phyloP scores from a whole-genome alignment of 345 rosid species.

The Gossypium sturtianum region DNA sequence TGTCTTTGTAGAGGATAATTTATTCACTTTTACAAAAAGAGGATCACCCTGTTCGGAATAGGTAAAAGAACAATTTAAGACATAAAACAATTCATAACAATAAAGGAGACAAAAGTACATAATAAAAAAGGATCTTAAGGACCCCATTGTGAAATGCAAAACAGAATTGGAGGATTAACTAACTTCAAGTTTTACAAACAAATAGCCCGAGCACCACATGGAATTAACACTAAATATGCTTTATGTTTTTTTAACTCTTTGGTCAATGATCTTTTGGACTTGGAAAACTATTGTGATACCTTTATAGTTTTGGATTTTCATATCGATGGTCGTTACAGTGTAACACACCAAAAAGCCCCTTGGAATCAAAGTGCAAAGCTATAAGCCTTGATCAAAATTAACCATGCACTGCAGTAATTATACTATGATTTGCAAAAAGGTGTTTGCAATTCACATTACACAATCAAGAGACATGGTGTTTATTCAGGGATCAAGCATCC shows the following conservation, averaged over 20 bases:
- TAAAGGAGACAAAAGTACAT: neutral
- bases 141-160: no score
- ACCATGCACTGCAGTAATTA: neutral
- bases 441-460: neutral
- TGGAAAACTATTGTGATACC: neutral
- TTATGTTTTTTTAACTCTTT: neutral
- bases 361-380: neutral
- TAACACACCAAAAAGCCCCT: neutral
- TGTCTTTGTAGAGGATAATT: slow-evolving; percentile 91
- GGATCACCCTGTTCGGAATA: slow-evolving; percentile 77
- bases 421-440: neutral
- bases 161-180: no score
- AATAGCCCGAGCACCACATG: neutral
- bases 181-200: neutral
- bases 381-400: slow-evolving; percentile 36
- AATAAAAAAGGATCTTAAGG: neutral
- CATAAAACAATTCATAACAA: neutral
- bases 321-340: no score
- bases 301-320: neutral
- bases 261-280: neutral
- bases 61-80: neutral
- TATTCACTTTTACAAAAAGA: slow-evolving; percentile 86
- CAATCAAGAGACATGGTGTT: neutral
- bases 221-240: neutral
- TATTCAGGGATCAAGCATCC: neutral